phyloP scores from a whole-genome alignment of 352 stramenopile species.

The Pythium phragmiticola region DNA sequence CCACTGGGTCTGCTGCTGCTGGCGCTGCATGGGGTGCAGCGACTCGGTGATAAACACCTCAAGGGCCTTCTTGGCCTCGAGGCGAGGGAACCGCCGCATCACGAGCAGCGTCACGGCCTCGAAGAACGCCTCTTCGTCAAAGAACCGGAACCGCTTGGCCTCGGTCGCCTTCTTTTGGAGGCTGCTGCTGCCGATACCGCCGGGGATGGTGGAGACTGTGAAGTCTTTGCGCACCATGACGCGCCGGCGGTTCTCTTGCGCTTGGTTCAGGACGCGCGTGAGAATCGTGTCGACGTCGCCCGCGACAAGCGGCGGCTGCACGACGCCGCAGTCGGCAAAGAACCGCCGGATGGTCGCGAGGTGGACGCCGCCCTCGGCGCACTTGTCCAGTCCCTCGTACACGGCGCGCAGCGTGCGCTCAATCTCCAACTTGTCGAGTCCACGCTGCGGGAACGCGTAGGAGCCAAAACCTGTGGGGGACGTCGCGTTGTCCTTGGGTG shows the following conservation, averaged over 20 bases:
- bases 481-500: slow-evolving; percentile 16
- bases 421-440: slow-evolving; percentile 29
- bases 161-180: slow-evolving; percentile 26
- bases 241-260: slow-evolving; percentile 52
- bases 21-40: slow-evolving; percentile 41
- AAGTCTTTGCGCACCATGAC: slow-evolving; percentile 57
- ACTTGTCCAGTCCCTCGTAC: slow-evolving; percentile 53
- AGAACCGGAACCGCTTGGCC: slow-evolving; percentile 55
- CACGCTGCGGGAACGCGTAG: background rate
- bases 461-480: background rate
- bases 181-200: slow-evolving; percentile 11
- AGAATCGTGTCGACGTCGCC: slow-evolving; percentile 73
- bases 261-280: slow-evolving; percentile 54
- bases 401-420: slow-evolving; percentile 39
- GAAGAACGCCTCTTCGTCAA: slow-evolving; percentile 67
- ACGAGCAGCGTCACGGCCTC: slow-evolving; percentile 66
- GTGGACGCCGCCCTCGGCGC: slow-evolving; percentile 56
- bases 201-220: slow-evolving; percentile 18
- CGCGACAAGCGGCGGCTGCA: slow-evolving; percentile 47
- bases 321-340: slow-evolving; percentile 59
- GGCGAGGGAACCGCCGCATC: slow-evolving; percentile 58
- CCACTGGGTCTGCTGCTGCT: slow-evolving; percentile 19
- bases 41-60: slow-evolving; percentile 57
- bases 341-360: slow-evolving; percentile 65
- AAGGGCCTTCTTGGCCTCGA: slow-evolving; percentile 47